phyloP scores from a whole-genome alignment of 345 rosid genomes.

The Triadica sebifera region DNA sequence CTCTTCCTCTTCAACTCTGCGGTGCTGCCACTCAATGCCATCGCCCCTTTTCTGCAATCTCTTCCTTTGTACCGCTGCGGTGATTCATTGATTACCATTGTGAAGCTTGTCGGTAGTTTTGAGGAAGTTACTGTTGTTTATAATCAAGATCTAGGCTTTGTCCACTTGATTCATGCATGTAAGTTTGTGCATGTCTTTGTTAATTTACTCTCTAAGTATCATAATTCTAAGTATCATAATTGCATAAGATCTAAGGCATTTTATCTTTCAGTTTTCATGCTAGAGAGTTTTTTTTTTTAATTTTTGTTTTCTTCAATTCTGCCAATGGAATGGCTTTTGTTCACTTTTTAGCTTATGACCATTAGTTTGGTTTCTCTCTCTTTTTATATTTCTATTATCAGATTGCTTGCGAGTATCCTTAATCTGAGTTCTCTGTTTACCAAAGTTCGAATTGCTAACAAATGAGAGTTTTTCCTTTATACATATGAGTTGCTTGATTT shows the following conservation, averaged over 20 bases:
- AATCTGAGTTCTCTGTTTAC: conserved; percentile 17
- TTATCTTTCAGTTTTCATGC: conserved; percentile 6
- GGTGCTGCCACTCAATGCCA: too few relatives aligned
- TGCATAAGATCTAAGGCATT: conserved; percentile 39
- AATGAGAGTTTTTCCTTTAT: too few relatives aligned
- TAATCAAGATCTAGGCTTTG: conserved; percentile 36
- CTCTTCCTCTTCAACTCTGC: too few relatives aligned
- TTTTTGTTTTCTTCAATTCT: conserved; percentile 10
- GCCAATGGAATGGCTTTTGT: background rate
- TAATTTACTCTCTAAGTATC: too few relatives aligned
- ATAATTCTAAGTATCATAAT: conserved; percentile 13
- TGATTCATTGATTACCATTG: too few relatives aligned
- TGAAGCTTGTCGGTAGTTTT: conserved; percentile 11
- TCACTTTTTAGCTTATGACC: background rate
- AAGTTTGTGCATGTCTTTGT: conserved; percentile 35
- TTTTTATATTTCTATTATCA: conserved; percentile 10
- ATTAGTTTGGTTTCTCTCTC: conserved; percentile 15
- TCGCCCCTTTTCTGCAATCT: too few relatives aligned
- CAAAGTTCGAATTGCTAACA: too few relatives aligned
- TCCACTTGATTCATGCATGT: conserved; percentile 14
- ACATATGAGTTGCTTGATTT: too few relatives aligned
- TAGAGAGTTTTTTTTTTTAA: background rate
- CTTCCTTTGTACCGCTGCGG: too few relatives aligned
- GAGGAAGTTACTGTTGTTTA: conserved; percentile 9
- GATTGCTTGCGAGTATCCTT: conserved; percentile 6